Percentiles rank a stretch among this genome's conserved stretches.
phyloP scores from a whole-genome alignment of 2,329 filamentous ascomycete species.

The Blumeria hordei region DNA sequence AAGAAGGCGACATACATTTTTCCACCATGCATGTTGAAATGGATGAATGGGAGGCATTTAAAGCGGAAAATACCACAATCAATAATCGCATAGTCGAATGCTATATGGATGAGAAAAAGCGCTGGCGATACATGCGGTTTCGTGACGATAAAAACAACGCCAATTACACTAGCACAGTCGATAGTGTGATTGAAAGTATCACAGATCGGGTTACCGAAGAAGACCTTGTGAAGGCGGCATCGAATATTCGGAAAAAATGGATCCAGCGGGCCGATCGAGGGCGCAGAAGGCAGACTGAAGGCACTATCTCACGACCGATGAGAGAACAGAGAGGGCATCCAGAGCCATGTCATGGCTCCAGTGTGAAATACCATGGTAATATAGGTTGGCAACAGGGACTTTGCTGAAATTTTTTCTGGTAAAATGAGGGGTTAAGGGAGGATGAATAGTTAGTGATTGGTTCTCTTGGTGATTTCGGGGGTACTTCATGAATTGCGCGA shows the following conservation, averaged over 20 bases:
- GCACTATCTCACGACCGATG: conserved; percentile 5
- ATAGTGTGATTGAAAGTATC: conserved; percentile 77
- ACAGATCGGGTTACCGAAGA: conserved; percentile 61
- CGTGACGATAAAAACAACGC: conserved; percentile 80
- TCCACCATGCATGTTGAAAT: conserved; percentile 43
- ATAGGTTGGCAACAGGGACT: too few species aligned
- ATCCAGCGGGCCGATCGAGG: conserved; percentile 23
- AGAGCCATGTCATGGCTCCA: too few species aligned
- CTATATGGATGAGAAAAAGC: conserved; percentile 47
- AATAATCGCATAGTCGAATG: conserved; percentile 80
- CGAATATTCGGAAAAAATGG: conserved; percentile 55
- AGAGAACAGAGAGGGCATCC: background rate
- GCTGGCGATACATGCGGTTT: conserved; percentile 76
- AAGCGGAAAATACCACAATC: conserved; percentile 47
- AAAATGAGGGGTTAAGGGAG: too few species aligned
- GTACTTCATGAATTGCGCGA: too few species aligned
- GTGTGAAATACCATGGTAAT: too few species aligned
- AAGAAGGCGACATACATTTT: conserved; percentile 27
- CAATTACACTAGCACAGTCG: conserved; percentile 67
- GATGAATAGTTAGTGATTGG: too few species aligned
- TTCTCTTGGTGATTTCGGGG: too few species aligned
- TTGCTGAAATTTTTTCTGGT: too few species aligned
- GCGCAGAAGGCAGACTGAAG: conserved; percentile 6
- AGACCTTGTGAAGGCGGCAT: conserved; percentile 48
- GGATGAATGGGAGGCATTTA: conserved; percentile 65